Evolutionary conservation across 1,284 basidiomycete genomes (phyloP).

Genomic region (Tremellales sp.): DNA sequence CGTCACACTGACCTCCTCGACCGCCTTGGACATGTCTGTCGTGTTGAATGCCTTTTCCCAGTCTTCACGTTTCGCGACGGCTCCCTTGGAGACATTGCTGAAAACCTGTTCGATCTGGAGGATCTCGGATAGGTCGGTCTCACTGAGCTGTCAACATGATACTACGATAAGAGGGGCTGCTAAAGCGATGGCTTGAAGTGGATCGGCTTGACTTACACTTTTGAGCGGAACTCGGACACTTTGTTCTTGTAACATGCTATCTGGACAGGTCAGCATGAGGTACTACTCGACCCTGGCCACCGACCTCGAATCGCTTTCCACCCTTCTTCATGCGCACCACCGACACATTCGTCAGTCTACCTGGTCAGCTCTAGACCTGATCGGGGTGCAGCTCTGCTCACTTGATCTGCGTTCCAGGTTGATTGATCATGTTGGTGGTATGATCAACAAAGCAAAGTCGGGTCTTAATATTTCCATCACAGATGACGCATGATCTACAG

Average conservation of each 20-base stretch:
- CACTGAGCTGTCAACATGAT: conserved; percentile 53
- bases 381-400: conserved; percentile 8
- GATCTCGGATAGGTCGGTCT: conserved; percentile 92
- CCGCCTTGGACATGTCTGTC: conserved; percentile 64
- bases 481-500: too few relatives aligned
- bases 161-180: background rate
- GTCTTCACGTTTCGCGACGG: conserved; percentile 82
- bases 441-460: too few relatives aligned
- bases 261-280: conserved; percentile 49
- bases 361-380: conserved; percentile 1
- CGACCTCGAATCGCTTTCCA: conserved; percentile 93
- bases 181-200: background rate
- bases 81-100: conserved; percentile 93
- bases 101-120: conserved; percentile 97
- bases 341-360: conserved; percentile 89
- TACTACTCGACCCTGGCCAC: conserved; percentile 16
- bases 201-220: conserved; percentile 63
- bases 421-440: conserved; percentile 35
- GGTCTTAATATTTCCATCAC: too few relatives aligned
- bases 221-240: conserved; percentile 91
- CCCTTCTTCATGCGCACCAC: conserved; percentile 93
- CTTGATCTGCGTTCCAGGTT: conserved; percentile 46
- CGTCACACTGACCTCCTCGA: conserved; percentile 65
- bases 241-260: conserved; percentile 99
- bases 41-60: conserved; percentile 88